A percentile compares a stretch with the other conserved stretches of the same genome.
These are phyloP conservation scores for Crithidia sp. DNA, from an alignment of 208 protist species.

Conservation along the genomic window DNA sequence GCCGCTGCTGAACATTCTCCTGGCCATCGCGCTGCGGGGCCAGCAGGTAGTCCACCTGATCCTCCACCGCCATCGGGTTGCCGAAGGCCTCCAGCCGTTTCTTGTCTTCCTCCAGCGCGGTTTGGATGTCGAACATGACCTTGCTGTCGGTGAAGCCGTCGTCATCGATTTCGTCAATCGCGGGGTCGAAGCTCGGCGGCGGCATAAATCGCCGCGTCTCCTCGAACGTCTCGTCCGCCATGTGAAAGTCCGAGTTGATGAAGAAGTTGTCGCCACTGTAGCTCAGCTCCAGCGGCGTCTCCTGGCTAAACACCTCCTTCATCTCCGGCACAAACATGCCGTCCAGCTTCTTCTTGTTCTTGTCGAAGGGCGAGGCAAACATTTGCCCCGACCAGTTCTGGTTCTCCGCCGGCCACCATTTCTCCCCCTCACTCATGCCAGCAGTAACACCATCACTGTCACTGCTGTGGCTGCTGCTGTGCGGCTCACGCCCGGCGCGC, in stretches of 20 bases:
- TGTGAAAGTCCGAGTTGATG: slow-evolving; percentile 70
- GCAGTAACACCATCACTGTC: neutral
- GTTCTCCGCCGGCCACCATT: slow-evolving; percentile 76
- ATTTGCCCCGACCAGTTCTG: slow-evolving; percentile 75
- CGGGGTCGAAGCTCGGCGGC: slow-evolving; percentile 84
- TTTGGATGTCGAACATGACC: slow-evolving; percentile 86
- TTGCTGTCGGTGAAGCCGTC: slow-evolving; percentile 78
- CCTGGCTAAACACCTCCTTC: slow-evolving; percentile 62
- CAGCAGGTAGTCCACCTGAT: slow-evolving; percentile 86
- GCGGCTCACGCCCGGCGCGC: slow-evolving; percentile 62
- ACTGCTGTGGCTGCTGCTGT: neutral
- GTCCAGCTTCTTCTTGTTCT: slow-evolving; percentile 78
- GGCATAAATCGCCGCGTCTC: slow-evolving; percentile 78
- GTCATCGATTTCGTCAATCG: slow-evolving; percentile 85
- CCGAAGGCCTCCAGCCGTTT: slow-evolving; percentile 86
- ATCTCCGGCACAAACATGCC: slow-evolving; percentile 89
- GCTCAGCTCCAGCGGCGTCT: slow-evolving; percentile 73
- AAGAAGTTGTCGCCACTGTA: slow-evolving; percentile 82
- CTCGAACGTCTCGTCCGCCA: slow-evolving; percentile 81
- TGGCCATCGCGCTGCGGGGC: slow-evolving; percentile 82
- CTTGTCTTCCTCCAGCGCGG: slow-evolving; percentile 85
- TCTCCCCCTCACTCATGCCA: slow-evolving; percentile 42
- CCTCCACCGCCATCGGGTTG: slow-evolving; percentile 86
- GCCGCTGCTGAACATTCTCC: slow-evolving; percentile 81
- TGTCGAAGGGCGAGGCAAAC: slow-evolving; percentile 72